Evolutionary conservation across 768 basidiomycete species (phyloP), one percentile per base, ranked within the genome.

Genomic region (Naganishia randhawae): DNA sequence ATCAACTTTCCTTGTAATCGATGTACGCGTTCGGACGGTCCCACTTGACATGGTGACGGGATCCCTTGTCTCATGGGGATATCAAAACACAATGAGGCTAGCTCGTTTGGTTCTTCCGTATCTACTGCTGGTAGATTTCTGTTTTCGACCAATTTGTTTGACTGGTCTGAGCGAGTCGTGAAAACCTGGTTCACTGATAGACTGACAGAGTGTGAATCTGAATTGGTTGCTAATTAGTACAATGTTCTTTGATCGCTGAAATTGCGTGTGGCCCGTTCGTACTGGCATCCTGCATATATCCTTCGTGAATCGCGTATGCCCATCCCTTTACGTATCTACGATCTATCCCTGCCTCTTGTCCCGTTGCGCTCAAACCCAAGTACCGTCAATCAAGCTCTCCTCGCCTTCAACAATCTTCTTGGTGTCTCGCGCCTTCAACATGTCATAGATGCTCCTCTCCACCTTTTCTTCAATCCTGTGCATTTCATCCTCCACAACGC

Each of bases 341-440:
- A 55, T 35, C 35, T 32, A 17, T 33, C 51, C 35, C 35, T 19
- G 37, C 25, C 2, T 31, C 14, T 61, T 13, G 22, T 8, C n/a
- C 22, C 29, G 35, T 10, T 13, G 37, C 45, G 14, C 25, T 63
- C 55, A 70, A n/a, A 66, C 65, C 69, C 69, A 70, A 29, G 66
- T 61, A 17, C 69, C 69, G 11, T 35, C 32, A 16, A 70, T 63
- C 32, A 55, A 48, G 11, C 45, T 48, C 50, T 67, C 54, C 17
- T 57, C 69, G 9, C 52, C 69, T 29, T 63, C 65, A n/a, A 57
- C 29, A 4, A 27, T 39, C 11, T 62, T 37, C 32, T 50, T 37
- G 22, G 48, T 41, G 35, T 29, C 50, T 45, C 54, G 41, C 22
- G 37, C 65, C 35, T 48, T 68, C 32, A 68, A 51, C 67, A 63